Percentiles rank a stretch among this genome's conserved stretches.
phyloP scores from a whole-genome alignment of 2,329 filamentous ascomycete species.

The Fusarium xyrophilum region DNA sequence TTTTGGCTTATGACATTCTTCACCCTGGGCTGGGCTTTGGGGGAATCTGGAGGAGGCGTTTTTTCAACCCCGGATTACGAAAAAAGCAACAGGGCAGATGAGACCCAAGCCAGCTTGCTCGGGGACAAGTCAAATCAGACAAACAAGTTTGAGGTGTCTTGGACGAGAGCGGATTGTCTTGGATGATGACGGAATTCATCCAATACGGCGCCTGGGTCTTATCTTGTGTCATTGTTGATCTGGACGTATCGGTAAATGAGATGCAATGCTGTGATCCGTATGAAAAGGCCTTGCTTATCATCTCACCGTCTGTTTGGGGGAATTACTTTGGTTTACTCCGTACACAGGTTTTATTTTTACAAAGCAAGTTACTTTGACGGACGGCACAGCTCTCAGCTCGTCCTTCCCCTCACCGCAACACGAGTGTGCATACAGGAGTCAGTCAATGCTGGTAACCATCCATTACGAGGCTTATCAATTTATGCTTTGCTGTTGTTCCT shows the following conservation, averaged over 20 bases:
- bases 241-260: slow-evolving; percentile 16
- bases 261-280: slow-evolving; percentile 11
- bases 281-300: slow-evolving; percentile 27
- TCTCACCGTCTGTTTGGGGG: slow-evolving; percentile 19
- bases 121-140: not conserved
- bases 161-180: slow-evolving; percentile 29
- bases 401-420: slow-evolving; percentile 1
- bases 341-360: not conserved
- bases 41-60: slow-evolving; percentile 15
- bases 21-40: not conserved
- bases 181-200: slow-evolving; percentile 8
- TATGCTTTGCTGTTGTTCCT: not conserved
- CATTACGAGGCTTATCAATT: slow-evolving; percentile 20
- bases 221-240: slow-evolving; percentile 6
- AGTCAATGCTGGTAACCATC: slow-evolving; percentile 12
- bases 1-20: not conserved
- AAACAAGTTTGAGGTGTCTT: slow-evolving; percentile 30
- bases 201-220: slow-evolving; percentile 4
- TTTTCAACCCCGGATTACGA: slow-evolving; percentile 29
- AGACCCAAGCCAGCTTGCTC: slow-evolving; percentile 4
- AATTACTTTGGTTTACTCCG: not conserved
- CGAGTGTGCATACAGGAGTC: not conserved
- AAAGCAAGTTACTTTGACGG: slow-evolving; percentile 8
- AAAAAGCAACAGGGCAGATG: slow-evolving; percentile 19
- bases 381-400: slow-evolving; percentile 7